phyloP scores from a whole-genome alignment of 345 rosid species.

The Conringia planisiliqua region DNA sequence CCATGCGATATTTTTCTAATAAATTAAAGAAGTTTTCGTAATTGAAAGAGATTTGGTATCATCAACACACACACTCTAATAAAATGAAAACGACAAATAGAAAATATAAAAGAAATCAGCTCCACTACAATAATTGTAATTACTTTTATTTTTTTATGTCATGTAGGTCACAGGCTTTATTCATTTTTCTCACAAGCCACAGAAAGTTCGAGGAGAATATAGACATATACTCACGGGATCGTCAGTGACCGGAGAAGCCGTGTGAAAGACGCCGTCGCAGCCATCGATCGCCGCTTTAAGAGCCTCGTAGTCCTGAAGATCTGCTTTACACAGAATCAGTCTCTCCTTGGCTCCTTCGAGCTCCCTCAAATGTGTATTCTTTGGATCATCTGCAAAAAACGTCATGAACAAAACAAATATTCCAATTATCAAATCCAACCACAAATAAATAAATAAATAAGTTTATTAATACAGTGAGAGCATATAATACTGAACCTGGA shows the following conservation, averaged over 20 bases:
- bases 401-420: background rate
- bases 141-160: background rate
- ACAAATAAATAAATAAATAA: background rate
- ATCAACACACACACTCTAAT: background rate
- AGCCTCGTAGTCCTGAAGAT: constrained; percentile 70
- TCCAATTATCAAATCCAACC: background rate
- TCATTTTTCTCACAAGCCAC: background rate
- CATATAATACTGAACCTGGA: constrained; percentile 48
- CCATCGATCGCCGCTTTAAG: constrained; percentile 67
- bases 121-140: background rate
- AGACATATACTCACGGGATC: constrained; percentile 66
- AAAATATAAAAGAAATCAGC: background rate
- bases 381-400: constrained; percentile 62
- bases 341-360: constrained; percentile 91
- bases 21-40: background rate
- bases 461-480: background rate
- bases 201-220: background rate
- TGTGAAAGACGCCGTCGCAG: constrained; percentile 91
- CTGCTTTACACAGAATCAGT: constrained; percentile 61
- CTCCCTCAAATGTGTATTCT: constrained; percentile 79
- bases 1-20: background rate
- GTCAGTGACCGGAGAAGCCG: constrained; percentile 96
- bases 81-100: background rate
- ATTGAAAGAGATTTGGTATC: background rate
- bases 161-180: background rate